Evolutionary conservation across 140 eudicot genomes (phyloP).

Genomic region (Stevia rebaudiana): DNA sequence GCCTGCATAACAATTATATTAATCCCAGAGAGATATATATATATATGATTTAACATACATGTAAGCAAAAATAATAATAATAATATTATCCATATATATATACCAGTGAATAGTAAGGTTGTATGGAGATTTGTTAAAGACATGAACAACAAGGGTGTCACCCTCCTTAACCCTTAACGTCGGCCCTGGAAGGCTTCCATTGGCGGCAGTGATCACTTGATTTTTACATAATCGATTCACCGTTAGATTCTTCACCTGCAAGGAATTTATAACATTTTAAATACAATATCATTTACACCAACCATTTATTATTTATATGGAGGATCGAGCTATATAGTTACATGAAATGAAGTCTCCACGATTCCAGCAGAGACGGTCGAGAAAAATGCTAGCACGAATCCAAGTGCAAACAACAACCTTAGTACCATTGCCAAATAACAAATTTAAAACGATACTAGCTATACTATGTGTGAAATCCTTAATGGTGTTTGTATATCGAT

Average conservation of each 20-base stretch:
- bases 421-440: slow-evolving; percentile 1
- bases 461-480: too few relatives aligned
- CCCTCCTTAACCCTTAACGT: slow-evolving; percentile 47
- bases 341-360: slow-evolving; percentile 48
- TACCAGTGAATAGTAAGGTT: slow-evolving; percentile 65
- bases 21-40: too few relatives aligned
- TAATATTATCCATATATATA: neutral
- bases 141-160: slow-evolving; percentile 54
- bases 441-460: too few relatives aligned
- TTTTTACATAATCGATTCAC: slow-evolving; percentile 34
- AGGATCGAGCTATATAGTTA: neutral
- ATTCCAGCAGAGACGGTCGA: slow-evolving; percentile 32
- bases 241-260: slow-evolving; percentile 45
- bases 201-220: slow-evolving; percentile 50
- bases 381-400: slow-evolving; percentile 15
- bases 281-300: too few relatives aligned
- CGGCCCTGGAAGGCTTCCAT: slow-evolving; percentile 67
- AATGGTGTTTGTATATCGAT: too few relatives aligned
- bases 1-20: slow-evolving; percentile 40
- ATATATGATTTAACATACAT: too few relatives aligned
- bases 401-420: neutral
- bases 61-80: too few relatives aligned
- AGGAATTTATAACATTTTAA: neutral
- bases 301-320: neutral
- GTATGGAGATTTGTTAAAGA: slow-evolving; percentile 54